Base-by-base conservation (phyloP, 2,329 filamentous ascomycete genomes). In the Alternaria panax region DNA sequence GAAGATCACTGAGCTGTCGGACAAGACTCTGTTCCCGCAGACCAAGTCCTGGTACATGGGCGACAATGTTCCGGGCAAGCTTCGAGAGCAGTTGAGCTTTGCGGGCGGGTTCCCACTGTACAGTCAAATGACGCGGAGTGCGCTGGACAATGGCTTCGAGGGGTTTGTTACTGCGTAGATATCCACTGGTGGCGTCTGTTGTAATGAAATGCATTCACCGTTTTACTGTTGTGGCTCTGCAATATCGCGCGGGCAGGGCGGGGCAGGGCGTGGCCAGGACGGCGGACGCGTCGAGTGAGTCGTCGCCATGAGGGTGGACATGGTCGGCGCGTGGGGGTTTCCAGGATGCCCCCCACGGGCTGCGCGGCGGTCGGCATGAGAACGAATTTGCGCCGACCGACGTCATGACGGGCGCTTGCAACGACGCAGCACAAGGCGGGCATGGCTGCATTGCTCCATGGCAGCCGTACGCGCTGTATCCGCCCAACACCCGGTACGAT, bases 31-130 rank as follows among this genome's bases (percentile, higher is more conserved):
- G 22, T 78, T 81, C 63, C 79, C 79, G 7, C 72, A 73, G 25
- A 78, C 78, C 0, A 75, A 78, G 25, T 75, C 71, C 7, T 81
- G 79, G 80, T 82, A 82, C 51, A 80, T 79, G 78, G 77, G 77
- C 7, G 78, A 78, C 12, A 83, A 82, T 43, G 73, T 83, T 9
- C 80, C 81, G 1, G 81, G 81, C 12, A 82, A 82, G 72, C 70
- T 75, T 11, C 73, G 78, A 16, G 81, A 82, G 69, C 80, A 80
- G 57, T 67, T 83, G 48, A 82, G 77, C 47, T 83, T 76, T 65
- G 73, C 79, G 9, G 80, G 80, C 7, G 81, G 80, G 0, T 72
- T 80, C 43, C 77, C 77, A 1, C 25, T 75, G 60, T 82, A 82
- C 41, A 75, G 76, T 59, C 71, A 77, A 60, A 70, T 80, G 63